Conservation (phyloP, 495 filamentous ascomycete species). For the Aspergillus wentii region DNA sequence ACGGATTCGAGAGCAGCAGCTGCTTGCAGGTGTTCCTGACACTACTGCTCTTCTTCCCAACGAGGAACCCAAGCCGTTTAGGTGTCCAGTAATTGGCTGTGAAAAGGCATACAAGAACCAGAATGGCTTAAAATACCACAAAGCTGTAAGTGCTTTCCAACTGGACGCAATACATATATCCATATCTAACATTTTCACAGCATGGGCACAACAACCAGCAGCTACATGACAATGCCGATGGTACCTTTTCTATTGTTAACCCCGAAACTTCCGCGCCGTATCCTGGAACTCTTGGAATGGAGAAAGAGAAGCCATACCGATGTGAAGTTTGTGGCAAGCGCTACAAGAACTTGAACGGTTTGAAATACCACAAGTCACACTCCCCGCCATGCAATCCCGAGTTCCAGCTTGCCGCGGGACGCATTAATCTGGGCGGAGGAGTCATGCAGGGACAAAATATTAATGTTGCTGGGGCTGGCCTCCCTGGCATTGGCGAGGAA, state of each 20-base stretch:
- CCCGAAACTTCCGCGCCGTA: slow-evolving; percentile 91
- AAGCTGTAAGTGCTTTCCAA: slow-evolving; percentile 49
- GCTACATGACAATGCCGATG: slow-evolving; percentile 90
- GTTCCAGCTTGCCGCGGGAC: slow-evolving; percentile 38
- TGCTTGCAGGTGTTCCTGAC: slow-evolving; percentile 59
- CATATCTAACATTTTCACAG: slow-evolving; percentile 42
- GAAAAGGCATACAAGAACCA: slow-evolving; percentile 99
- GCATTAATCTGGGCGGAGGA: slow-evolving; percentile 38
- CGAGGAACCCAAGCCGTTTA: slow-evolving; percentile 88
- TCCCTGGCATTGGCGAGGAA: slow-evolving; percentile 49
- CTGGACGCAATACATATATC: slow-evolving; percentile 3
- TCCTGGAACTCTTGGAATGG: slow-evolving; percentile 95
- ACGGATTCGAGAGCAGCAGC: slow-evolving; percentile 68
- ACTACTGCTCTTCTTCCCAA: slow-evolving; percentile 48
- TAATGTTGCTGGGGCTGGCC: slow-evolving; percentile 46
- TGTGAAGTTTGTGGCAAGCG: slow-evolving; percentile 96
- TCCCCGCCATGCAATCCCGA: slow-evolving; percentile 66
- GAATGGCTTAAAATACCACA: slow-evolving; percentile 89
- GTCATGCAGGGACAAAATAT: slow-evolving; percentile 50
- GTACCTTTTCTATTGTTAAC: slow-evolving; percentile 97
- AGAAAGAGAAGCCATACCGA: slow-evolving; percentile 98
- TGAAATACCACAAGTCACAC: slow-evolving; percentile 89
- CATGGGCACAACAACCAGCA: slow-evolving; percentile 97
- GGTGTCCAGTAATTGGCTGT: slow-evolving; percentile 95
- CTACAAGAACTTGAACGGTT: slow-evolving; percentile 97